These are phyloP conservation scores for Tricholoma hemisulphureum DNA, from an alignment of 768 basidiomycete species.

Conservation along the genomic window DNA sequence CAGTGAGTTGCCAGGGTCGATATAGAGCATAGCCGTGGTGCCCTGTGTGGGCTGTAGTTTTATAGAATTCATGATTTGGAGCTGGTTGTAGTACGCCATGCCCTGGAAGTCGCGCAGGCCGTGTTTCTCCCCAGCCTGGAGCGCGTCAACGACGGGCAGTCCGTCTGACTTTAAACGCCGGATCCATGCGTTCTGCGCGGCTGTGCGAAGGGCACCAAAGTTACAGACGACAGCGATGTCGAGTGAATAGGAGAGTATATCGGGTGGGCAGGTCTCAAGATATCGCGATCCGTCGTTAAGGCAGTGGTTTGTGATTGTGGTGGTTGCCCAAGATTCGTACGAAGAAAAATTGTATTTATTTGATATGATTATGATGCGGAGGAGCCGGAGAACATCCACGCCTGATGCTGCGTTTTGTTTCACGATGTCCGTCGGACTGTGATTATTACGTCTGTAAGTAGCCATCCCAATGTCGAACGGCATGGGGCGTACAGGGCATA, in stretches of 20 bases:
- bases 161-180: not conserved
- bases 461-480: not conserved
- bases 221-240: not conserved
- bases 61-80: not conserved
- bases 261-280: not conserved
- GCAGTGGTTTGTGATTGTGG: not conserved
- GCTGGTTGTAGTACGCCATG: conserved; percentile 1
- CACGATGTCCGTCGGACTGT: not conserved
- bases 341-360: conserved; percentile 8
- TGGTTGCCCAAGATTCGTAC: not conserved
- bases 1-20: not conserved
- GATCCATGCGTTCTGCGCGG: not conserved
- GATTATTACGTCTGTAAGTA: not conserved
- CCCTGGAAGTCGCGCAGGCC: conserved; percentile 2
- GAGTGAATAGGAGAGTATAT: not conserved
- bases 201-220: not conserved
- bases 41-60: not conserved
- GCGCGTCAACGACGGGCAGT: not conserved
- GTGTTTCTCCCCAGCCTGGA: not conserved
- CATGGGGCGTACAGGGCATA: conserved; percentile 16
- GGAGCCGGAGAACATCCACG: conserved; percentile 1
- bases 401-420: not conserved
- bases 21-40: not conserved
- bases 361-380: conserved; percentile 9
- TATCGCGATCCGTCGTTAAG: not conserved